Evolutionary conservation across 2,329 filamentous ascomycete species (phyloP).

Genomic region (Fusarium sp.): DNA sequence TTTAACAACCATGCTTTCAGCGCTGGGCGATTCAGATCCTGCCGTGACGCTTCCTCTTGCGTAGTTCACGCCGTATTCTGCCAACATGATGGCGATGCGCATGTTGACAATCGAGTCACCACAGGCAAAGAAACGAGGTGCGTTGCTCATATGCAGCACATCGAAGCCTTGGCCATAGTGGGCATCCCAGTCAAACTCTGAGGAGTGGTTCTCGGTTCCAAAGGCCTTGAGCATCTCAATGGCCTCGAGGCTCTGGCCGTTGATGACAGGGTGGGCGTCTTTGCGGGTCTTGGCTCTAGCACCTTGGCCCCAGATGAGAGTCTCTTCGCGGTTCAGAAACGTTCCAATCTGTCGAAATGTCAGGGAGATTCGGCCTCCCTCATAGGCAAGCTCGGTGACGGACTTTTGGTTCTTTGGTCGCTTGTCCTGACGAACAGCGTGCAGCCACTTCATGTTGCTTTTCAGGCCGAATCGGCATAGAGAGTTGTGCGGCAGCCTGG

Average conservation of each 20-base stretch:
- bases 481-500: conserved; percentile 85
- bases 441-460: conserved; percentile 89
- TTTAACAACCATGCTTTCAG: conserved; percentile 49
- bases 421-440: conserved; percentile 91
- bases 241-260: conserved; percentile 72
- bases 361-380: conserved; percentile 83
- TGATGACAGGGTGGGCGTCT: conserved; percentile 70
- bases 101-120: conserved; percentile 58
- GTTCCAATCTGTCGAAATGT: conserved; percentile 93
- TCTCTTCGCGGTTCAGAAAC: conserved; percentile 72
- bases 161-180: conserved; percentile 86
- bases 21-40: conserved; percentile 13
- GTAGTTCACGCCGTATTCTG: conserved; percentile 57
- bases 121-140: conserved; percentile 61
- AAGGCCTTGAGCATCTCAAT: conserved; percentile 80
- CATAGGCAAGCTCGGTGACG: conserved; percentile 73
- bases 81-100: conserved; percentile 60
- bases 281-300: conserved; percentile 73
- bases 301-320: conserved; percentile 90
- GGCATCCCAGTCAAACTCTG: conserved; percentile 76
- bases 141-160: conserved; percentile 72
- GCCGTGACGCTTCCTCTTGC: conserved; percentile 56
- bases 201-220: conserved; percentile 81
- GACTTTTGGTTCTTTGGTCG: conserved; percentile 73
- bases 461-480: conserved; percentile 81